phyloP scores from a whole-genome alignment of 148 eudicot species.

The Linanthus parryae region DNA sequence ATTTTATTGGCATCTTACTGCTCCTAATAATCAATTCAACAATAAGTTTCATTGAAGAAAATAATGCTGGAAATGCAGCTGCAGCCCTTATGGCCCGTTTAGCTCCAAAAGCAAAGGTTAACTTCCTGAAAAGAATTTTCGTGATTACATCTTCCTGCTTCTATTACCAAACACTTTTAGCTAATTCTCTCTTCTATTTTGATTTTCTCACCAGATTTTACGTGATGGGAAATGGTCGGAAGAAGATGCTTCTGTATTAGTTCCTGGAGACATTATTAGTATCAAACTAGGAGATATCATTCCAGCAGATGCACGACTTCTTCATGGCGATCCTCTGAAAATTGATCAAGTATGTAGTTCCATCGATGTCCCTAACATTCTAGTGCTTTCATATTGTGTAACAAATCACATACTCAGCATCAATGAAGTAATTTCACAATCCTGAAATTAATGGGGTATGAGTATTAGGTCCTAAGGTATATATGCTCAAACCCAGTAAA shows the following conservation, averaged over 20 bases:
- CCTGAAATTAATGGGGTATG: no score
- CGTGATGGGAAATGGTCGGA: slow-evolving; percentile 76
- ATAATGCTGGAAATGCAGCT: slow-evolving; percentile 48
- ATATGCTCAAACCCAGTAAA: no score
- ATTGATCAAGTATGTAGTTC: slow-evolving; percentile 64
- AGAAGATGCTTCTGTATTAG: slow-evolving; percentile 58
- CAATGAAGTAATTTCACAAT: no score
- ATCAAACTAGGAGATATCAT: slow-evolving; percentile 74
- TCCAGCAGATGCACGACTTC: slow-evolving; percentile 90
- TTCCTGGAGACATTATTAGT: slow-evolving; percentile 78
- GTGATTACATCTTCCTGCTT: not conserved
- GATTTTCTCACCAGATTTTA: slow-evolving; percentile 32
- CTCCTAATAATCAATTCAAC: slow-evolving; percentile 40
- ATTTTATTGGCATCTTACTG: slow-evolving; percentile 30
- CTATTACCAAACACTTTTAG: not conserved
- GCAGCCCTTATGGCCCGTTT: slow-evolving; percentile 51
- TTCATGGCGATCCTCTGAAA: slow-evolving; percentile 77
- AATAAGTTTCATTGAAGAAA: slow-evolving; percentile 46
- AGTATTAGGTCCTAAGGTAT: no score
- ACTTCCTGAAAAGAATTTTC: not conserved
- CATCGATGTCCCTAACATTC: no score
- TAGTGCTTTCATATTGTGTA: no score
- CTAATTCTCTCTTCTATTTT: not conserved
- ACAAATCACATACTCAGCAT: no score
- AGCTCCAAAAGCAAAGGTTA: slow-evolving; percentile 77